These are phyloP conservation scores for Linum trigynum DNA, from an alignment of 345 rosid species.

Conservation along the genomic window DNA sequence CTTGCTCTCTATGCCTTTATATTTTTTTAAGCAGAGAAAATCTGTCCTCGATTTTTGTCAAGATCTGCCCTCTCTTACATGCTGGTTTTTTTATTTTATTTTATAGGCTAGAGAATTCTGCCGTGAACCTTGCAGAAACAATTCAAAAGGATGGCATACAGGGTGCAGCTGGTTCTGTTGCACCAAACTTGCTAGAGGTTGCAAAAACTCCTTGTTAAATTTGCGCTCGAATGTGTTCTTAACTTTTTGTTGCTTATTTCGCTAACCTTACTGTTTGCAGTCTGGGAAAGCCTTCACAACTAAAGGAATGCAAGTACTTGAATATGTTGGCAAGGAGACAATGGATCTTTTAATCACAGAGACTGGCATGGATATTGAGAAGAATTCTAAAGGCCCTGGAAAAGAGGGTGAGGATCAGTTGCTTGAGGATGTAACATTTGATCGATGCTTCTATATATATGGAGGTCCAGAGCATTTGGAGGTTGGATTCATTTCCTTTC, in stretches of 20 bases:
- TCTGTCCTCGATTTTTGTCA: neutral
- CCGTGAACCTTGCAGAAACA: slow-evolving; percentile 49
- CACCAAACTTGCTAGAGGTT: slow-evolving; percentile 89
- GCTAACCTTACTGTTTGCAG: slow-evolving; percentile 29
- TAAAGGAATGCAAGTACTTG: slow-evolving; percentile 97
- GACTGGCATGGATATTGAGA: slow-evolving; percentile 67
- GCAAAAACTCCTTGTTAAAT: slow-evolving; percentile 7
- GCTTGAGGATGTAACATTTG: slow-evolving; percentile 83
- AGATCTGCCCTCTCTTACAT: neutral
- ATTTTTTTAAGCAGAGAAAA: neutral
- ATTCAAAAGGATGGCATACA: slow-evolving; percentile 62
- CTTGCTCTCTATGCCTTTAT: neutral
- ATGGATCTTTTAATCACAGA: slow-evolving; percentile 82
- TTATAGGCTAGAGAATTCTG: slow-evolving; percentile 72
- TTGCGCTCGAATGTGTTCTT: slow-evolving; percentile 9
- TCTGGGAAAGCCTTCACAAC: slow-evolving; percentile 88
- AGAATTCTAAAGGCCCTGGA: slow-evolving; percentile 34
- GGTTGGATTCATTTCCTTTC: slow-evolving; percentile 36
- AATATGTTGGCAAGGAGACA: slow-evolving; percentile 88
- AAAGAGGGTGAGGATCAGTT: slow-evolving; percentile 49
- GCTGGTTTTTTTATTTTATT: neutral
- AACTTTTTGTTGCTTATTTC: slow-evolving; percentile 7
- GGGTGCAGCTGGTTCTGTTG: slow-evolving; percentile 51
- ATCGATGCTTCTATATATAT: slow-evolving; percentile 95
- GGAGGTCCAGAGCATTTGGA: slow-evolving; percentile 98